A percentile compares a stretch with the other conserved stretches of the same genome.
These are phyloP conservation scores for Naumovozyma dairenensis DNA, from an alignment of 805 yeast genomes.

Conservation along the genomic window DNA sequence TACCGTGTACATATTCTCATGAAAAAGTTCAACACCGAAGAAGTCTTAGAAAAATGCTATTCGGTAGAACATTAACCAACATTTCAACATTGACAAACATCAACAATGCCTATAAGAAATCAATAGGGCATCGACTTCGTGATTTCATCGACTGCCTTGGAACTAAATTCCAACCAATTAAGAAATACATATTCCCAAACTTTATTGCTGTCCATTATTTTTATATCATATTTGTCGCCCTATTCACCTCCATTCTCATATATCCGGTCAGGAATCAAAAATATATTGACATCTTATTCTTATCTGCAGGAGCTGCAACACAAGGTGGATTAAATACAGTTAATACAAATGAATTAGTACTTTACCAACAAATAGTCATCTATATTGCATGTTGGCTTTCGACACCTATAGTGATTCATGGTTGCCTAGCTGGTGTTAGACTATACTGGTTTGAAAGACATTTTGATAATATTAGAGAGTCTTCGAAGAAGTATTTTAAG, in stretches of 20 bases:
- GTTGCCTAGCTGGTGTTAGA: conserved; percentile 63
- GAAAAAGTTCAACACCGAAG: no score
- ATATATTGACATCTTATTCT: conserved; percentile 72
- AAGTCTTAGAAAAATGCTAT: no score
- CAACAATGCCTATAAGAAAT: conserved; percentile 20
- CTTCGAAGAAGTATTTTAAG: conserved; percentile 62
- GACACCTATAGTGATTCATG: conserved; percentile 83
- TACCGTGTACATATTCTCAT: no score
- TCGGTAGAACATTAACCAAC: neutral
- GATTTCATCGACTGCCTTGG: conserved; percentile 27
- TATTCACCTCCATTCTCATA: conserved; percentile 62
- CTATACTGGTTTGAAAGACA: conserved; percentile 81
- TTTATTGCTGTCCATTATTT: conserved; percentile 56
- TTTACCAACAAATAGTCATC: conserved; percentile 72
- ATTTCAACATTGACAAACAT: conserved; percentile 14
- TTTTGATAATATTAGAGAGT: conserved; percentile 69
- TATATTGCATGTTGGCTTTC: conserved; percentile 53
- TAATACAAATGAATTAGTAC: conserved; percentile 45
- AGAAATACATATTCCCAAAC: conserved; percentile 31
- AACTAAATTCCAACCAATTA: conserved; percentile 23
- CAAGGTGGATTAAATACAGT: conserved; percentile 87
- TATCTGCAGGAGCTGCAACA: conserved; percentile 65
- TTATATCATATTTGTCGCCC: conserved; percentile 48
- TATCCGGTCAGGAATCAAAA: conserved; percentile 54
- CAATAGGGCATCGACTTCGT: conserved; percentile 31